Conservation (phyloP, 257 asterid genomes). For the Galeopsis tetrahit region DNA sequence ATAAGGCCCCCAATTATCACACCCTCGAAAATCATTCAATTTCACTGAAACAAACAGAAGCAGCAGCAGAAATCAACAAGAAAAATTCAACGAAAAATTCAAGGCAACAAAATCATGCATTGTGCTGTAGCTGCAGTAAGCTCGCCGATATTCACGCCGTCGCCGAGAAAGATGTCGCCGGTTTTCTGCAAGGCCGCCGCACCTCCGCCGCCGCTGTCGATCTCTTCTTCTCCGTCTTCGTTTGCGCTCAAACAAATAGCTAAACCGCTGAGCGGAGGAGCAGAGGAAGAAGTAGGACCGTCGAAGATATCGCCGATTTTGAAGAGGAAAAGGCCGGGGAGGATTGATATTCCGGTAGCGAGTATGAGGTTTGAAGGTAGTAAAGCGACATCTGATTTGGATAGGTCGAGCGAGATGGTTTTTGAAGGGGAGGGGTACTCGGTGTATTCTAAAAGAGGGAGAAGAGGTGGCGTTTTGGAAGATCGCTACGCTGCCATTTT, state of each 20-base stretch:
- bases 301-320: conserved; percentile 38
- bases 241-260: conserved; percentile 34
- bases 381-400: conserved; percentile 36
- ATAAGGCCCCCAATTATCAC: conserved; percentile 15
- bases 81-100: background rate
- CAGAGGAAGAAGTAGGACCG: conserved; percentile 34
- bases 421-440: conserved; percentile 65
- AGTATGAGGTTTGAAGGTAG: conserved; percentile 39
- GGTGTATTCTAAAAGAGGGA: conserved; percentile 76
- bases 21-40: conserved; percentile 28
- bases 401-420: conserved; percentile 56
- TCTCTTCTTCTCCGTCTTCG: conserved; percentile 46
- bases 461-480: conserved; percentile 66
- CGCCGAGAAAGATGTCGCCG: conserved; percentile 54
- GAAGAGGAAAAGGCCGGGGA: conserved; percentile 81
- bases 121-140: conserved; percentile 53
- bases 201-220: conserved; percentile 51
- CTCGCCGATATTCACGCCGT: conserved; percentile 62
- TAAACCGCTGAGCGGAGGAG: conserved; percentile 29
- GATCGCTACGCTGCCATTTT: conserved; percentile 68
- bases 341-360: conserved; percentile 55
- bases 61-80: background rate
- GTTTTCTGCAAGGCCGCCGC: conserved; percentile 53
- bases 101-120: conserved; percentile 43
- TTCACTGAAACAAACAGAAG: conserved; percentile 1